Evolutionary conservation across 2,329 filamentous ascomycete genomes (phyloP), one percentile per base, ranked within the genome.

Genomic region (Pyrenophora tritici-repentis): DNA sequence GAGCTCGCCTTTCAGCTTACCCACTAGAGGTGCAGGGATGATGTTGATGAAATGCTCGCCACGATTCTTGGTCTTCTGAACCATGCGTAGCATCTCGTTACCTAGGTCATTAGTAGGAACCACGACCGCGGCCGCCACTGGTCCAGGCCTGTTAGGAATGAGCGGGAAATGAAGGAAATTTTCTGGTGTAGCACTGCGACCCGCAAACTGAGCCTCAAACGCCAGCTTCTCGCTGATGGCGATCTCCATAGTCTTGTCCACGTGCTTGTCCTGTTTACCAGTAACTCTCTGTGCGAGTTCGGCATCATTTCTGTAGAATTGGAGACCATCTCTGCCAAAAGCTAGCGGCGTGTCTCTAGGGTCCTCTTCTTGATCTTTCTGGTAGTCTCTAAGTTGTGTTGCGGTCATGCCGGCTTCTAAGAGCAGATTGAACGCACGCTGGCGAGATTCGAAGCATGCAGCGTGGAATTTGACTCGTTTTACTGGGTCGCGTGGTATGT

Each of bases 371-470:
- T 73, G 68, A 12, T 51, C 20, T 39, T 53, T 61, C 12, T 56
- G 53, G 50, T 72, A 73, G 41, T 66, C 67, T 17, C 49, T 53
- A 20, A 72, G 65, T 18, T 73, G 65, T 14, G 56, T 53, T 24
- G 58, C 37, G 4, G 56, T 66, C 18, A 73, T 36, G 6, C 69
- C 69, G 9, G 66, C 65, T 50, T 70, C 67, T n/a, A 63, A 42
- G 14, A 73, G 62, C 4, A 71, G 55, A 31, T 50, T 52, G n/a
- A 68, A 53, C 1, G 70, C 70, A 3, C 62, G 62, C 14, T 70
- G 62, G 8, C 70, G 68, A 6, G 66, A 67, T 31, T 59, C 66
- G 53, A 63, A 71, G 38, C 69, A 72, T 18, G 68, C 66, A 3
- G 60, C 56, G 39, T 67, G 69, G 47, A 71, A 73, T 26, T 62